Evolutionary conservation across 2,329 filamentous ascomycete genomes (phyloP).

Genomic region (Epichloe sp.): DNA sequence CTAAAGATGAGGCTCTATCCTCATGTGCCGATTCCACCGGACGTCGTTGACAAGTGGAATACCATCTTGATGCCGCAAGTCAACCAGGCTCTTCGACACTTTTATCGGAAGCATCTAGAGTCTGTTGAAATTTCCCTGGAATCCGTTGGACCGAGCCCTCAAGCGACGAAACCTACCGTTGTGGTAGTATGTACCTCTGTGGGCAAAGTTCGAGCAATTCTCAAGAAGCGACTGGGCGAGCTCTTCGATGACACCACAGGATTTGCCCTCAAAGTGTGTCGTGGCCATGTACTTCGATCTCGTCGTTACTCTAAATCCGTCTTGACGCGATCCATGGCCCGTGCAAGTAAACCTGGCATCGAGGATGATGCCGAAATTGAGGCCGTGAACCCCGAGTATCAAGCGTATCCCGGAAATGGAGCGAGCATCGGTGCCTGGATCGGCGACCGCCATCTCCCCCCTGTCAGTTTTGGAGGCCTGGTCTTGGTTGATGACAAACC

Average conservation of each 20-base stretch:
- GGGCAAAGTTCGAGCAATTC: constrained; percentile 54
- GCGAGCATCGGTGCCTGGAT: constrained; percentile 90
- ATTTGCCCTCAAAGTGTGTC: constrained; percentile 58
- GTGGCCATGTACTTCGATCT: constrained; percentile 53
- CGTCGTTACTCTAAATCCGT: constrained; percentile 27
- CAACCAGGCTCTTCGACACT: constrained; percentile 55
- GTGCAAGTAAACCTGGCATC: not conserved
- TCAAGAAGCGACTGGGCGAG: constrained; percentile 53
- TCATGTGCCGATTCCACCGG: constrained; percentile 42
- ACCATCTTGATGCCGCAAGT: constrained; percentile 57
- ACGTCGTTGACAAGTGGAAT: constrained; percentile 60
- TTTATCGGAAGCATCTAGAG: constrained; percentile 60
- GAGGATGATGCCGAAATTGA: constrained; percentile 18
- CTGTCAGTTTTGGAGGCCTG: constrained; percentile 81
- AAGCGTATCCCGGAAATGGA: constrained; percentile 66
- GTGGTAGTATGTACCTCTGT: constrained; percentile 67
- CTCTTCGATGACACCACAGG: constrained; percentile 50
- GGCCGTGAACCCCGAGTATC: constrained; percentile 60
- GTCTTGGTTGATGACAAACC: constrained; percentile 73
- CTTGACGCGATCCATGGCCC: constrained; percentile 20
- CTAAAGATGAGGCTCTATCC: constrained; percentile 45
- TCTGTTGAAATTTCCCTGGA: constrained; percentile 69
- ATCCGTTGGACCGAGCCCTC: constrained; percentile 55
- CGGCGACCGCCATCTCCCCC: constrained; percentile 71
- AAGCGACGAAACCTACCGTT: constrained; percentile 57